Conservation (phyloP, 192 early-diverging fungal genomes). For the Coemansia sp. region DNA sequence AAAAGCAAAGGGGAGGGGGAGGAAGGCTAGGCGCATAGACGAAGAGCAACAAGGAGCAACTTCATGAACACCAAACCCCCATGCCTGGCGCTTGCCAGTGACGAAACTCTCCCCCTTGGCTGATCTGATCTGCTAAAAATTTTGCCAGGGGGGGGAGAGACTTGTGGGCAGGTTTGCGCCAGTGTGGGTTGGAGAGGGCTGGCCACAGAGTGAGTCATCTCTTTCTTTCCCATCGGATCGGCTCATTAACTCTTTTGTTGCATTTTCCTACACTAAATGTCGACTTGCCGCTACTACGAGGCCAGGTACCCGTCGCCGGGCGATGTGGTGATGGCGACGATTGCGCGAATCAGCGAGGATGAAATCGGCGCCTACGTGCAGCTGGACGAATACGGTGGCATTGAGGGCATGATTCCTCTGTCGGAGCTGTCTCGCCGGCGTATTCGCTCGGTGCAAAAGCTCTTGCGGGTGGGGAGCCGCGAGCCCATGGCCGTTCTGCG, state of each 20-base stretch:
- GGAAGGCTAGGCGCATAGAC: too few relatives aligned
- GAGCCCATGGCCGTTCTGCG: slow-evolving; percentile 91
- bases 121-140: slow-evolving; percentile 4
- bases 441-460: slow-evolving; percentile 93
- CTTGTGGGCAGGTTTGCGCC: too few relatives aligned
- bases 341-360: slow-evolving; percentile 73
- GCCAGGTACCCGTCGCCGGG: slow-evolving; percentile 88
- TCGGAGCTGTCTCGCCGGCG: slow-evolving; percentile 90
- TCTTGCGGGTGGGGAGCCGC: slow-evolving; percentile 86
- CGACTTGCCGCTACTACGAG: slow-evolving; percentile 86
- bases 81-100: not conserved
- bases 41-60: too few relatives aligned
- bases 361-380: slow-evolving; percentile 96
- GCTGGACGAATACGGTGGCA: slow-evolving; percentile 92
- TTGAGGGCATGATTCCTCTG: slow-evolving; percentile 95
- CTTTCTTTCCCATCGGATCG: not conserved
- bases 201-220: not conserved
- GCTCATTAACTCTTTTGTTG: too few relatives aligned
- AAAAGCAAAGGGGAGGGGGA: slow-evolving; percentile 3
- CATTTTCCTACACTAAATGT: not conserved
- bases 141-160: too few relatives aligned
- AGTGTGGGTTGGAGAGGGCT: too few relatives aligned
- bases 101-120: not conserved
- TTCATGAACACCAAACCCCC: too few relatives aligned
- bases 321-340: slow-evolving; percentile 95